Conservation (phyloP, 495 filamentous ascomycete species). For the Penicillium turbatum region DNA sequence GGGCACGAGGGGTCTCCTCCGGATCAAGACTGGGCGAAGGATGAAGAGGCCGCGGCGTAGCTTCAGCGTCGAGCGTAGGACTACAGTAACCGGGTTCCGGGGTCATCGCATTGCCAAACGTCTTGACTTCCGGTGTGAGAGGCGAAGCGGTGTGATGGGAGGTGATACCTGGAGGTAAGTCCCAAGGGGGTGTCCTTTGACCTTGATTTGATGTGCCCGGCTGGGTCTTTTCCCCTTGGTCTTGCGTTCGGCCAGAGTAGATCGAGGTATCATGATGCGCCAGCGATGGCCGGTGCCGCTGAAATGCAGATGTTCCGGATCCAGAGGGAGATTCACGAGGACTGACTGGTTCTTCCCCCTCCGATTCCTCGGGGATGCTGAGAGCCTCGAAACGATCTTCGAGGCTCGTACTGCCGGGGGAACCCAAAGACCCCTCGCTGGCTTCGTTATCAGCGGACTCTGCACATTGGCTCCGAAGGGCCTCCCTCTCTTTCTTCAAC, state of each 20-base stretch:
- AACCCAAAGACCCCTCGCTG: constrained; percentile 24
- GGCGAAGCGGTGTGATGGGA: constrained; percentile 8
- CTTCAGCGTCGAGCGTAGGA: constrained; percentile 33
- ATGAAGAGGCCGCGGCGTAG: constrained; percentile 38
- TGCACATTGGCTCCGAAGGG: constrained; percentile 23
- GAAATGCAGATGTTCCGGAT: constrained; percentile 12
- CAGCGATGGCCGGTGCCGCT: constrained; percentile 19
- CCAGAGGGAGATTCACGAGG: constrained; percentile 21
- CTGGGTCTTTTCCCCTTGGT: constrained; percentile 1
- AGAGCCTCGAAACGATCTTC: constrained; percentile 37
- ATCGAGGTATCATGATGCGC: constrained; percentile 25
- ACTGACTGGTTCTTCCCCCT: constrained; percentile 28
- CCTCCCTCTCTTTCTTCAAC: constrained; percentile 37
- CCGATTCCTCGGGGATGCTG: constrained; percentile 39
- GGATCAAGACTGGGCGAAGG: constrained; percentile 40
- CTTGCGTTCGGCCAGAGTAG: constrained; percentile 16
- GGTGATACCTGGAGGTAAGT: constrained; percentile 7
- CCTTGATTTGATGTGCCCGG: constrained; percentile 14
- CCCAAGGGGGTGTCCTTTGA: constrained; percentile 36
- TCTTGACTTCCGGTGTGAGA: constrained; percentile 31
- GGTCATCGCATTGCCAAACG: constrained; percentile 1
- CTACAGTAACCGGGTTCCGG: constrained; percentile 18
- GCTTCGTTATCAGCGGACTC: constrained; percentile 23
- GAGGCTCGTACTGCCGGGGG: constrained; percentile 26
- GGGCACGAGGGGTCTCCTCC: constrained; percentile 67